Base-by-base conservation (phyloP, 306 rosid species). In the Pueraria montana region DNA sequence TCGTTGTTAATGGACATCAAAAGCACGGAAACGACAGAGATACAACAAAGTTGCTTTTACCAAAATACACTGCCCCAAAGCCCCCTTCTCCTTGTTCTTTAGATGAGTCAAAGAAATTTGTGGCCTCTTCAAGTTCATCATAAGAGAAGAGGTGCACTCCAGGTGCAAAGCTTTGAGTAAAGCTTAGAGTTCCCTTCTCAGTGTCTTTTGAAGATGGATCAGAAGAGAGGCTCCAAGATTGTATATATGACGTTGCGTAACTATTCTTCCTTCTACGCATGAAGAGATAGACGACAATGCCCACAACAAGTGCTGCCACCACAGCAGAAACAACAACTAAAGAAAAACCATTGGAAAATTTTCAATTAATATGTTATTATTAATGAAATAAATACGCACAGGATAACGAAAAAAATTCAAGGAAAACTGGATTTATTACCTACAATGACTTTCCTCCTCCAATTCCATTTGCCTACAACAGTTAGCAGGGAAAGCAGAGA, bases 61-160 rank as follows among this genome's bases (percentile, higher is more conserved):
- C 98, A 77, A 36, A 87, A 87, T 94, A 92, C 0, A 94, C 98
- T 5, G 94, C 87, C 64, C 98, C 97, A 72, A 88, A 94, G 17
- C 97, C 96, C 20, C 98, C 98, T 85, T 94, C 97, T 50, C 98
- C 97, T 20, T 92, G 89, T 86, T 90, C 93, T 86, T 55, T 90
- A 3, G 87, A 42, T 13, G 91, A 50, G 62, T 91, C 93, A 9
- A 94, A 94, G 56, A 68, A 5, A 75, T 88, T 82, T 9, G 96
- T 94, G 72, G 97, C 98, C 78, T 87, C 91, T 82, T 84, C 89
- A 67, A 94, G 95, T 72, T 94, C 98, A 10, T 26, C 80, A 59
- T 91, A 92, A 45, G 87, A 50, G 80, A 94, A 94, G 49, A 88
- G 40, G 24, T 78, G 94, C 32, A 86, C 84, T 17, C 95, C 85